A percentile compares a stretch with the other conserved stretches of the same genome.
Conservation (phyloP, 441 rosid genomes). For the Euphorbia corollata region DNA sequence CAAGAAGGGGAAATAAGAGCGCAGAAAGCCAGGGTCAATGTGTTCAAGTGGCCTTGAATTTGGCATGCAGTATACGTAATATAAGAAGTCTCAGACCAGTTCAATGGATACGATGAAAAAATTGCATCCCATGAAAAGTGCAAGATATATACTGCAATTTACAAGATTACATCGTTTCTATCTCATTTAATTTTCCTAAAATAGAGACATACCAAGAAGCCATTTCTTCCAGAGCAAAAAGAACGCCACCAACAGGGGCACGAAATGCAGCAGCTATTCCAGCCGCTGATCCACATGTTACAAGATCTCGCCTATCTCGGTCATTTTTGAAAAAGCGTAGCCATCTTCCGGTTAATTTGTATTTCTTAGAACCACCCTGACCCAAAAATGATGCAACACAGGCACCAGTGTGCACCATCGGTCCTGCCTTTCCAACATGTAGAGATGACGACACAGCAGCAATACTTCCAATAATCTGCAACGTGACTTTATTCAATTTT, state of each 20-base stretch:
- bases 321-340: slow-evolving; percentile 66
- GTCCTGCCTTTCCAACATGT: slow-evolving; percentile 82
- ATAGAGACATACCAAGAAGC: slow-evolving; percentile 58
- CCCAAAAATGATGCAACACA: slow-evolving; percentile 74
- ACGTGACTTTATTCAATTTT: background rate
- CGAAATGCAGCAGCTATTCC: slow-evolving; percentile 87
- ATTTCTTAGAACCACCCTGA: slow-evolving; percentile 76
- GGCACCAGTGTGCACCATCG: slow-evolving; percentile 86
- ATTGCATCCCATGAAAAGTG: slow-evolving; percentile 2
- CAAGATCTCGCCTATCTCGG: slow-evolving; percentile 73
- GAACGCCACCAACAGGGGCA: slow-evolving; percentile 81
- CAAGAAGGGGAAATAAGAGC: background rate
- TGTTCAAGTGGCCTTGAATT: background rate
- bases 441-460: slow-evolving; percentile 76
- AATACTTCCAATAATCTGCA: slow-evolving; percentile 74
- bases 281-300: slow-evolving; percentile 85
- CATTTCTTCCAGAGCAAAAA: slow-evolving; percentile 87
- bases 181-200: background rate
- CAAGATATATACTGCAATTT: background rate
- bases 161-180: background rate
- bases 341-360: slow-evolving; percentile 64
- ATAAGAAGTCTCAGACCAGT: background rate
- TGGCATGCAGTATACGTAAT: background rate
- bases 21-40: background rate
- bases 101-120: background rate